These are phyloP conservation scores for Nicotiana rustica DNA, from an alignment of 305 asterid genomes.

Conservation along the genomic window DNA sequence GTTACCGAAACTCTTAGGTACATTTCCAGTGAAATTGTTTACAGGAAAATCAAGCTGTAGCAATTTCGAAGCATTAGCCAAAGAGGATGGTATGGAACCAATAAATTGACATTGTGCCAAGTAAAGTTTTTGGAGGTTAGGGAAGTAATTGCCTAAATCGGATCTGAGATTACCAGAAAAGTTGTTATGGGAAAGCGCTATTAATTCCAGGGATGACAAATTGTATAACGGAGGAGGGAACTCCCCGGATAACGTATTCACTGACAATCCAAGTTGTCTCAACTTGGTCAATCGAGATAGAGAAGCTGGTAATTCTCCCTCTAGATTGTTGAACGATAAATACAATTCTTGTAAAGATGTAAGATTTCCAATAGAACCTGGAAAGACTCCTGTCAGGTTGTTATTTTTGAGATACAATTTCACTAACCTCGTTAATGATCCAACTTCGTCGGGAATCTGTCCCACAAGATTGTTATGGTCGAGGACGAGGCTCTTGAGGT, in stretches of 20 bases:
- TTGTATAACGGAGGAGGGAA: slow-evolving; percentile 34
- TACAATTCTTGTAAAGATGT: slow-evolving; percentile 29
- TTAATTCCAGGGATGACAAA: slow-evolving; percentile 44
- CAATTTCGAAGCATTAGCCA: slow-evolving; percentile 45
- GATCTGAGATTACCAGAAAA: slow-evolving; percentile 45
- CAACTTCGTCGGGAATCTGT: slow-evolving; percentile 42
- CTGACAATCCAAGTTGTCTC: slow-evolving; percentile 21
- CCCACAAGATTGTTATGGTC: slow-evolving; percentile 50
- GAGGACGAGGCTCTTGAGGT: slow-evolving; percentile 39
- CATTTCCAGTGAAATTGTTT: slow-evolving; percentile 44
- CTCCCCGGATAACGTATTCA: slow-evolving; percentile 32
- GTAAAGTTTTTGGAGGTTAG: slow-evolving; percentile 39
- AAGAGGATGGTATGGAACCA: slow-evolving; percentile 43
- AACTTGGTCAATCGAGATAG: slow-evolving; percentile 34
- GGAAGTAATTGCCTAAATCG: slow-evolving; percentile 38
- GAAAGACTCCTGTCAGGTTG: slow-evolving; percentile 37
- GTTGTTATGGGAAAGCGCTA: slow-evolving; percentile 47
- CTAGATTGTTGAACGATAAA: slow-evolving; percentile 27
- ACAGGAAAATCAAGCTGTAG: slow-evolving; percentile 32
- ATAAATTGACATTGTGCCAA: slow-evolving; percentile 39
- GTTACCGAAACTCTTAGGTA: slow-evolving; percentile 40
- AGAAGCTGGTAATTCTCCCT: slow-evolving; percentile 38
- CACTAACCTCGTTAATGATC: slow-evolving; percentile 30
- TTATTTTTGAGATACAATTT: slow-evolving; percentile 29
- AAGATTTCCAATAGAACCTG: slow-evolving; percentile 39